A percentile compares a stretch with the other conserved stretches of the same genome.
phyloP scores from a whole-genome alignment of 2,329 filamentous ascomycete genomes.

The Colletotrichum phormii region DNA sequence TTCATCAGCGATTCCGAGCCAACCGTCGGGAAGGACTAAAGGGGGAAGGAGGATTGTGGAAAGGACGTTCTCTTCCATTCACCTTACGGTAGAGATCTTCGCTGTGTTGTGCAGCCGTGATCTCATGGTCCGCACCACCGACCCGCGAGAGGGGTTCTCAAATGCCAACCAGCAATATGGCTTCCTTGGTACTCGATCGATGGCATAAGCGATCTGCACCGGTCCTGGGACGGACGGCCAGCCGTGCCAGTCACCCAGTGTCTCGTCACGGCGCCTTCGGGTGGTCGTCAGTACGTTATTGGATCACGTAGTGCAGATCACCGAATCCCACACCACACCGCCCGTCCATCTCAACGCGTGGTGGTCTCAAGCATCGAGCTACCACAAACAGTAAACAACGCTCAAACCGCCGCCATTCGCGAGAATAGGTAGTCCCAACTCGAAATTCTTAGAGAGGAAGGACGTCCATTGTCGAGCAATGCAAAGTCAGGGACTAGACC shows the following conservation, averaged over 20 bases:
- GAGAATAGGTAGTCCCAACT: background rate
- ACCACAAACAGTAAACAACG: background rate
- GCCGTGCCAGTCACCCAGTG: conserved; percentile 1
- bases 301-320: conserved; percentile 24
- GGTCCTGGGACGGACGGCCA: background rate
- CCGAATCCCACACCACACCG: background rate
- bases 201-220: conserved; percentile 14
- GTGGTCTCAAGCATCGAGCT: background rate
- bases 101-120: background rate
- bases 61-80: conserved; percentile 3
- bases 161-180: background rate
- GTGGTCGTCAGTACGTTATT: conserved; percentile 19
- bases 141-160: background rate
- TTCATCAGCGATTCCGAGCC: background rate
- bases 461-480: background rate
- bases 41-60: background rate
- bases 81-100: conserved; percentile 7
- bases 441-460: background rate
- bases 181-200: background rate
- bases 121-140: conserved; percentile 19
- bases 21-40: background rate
- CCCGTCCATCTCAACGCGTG: background rate
- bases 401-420: conserved; percentile 25
- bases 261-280: conserved; percentile 18
- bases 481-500: background rate